Base-by-base conservation (phyloP, 768 basidiomycete genomes). In the Mycena epipterygia region DNA sequence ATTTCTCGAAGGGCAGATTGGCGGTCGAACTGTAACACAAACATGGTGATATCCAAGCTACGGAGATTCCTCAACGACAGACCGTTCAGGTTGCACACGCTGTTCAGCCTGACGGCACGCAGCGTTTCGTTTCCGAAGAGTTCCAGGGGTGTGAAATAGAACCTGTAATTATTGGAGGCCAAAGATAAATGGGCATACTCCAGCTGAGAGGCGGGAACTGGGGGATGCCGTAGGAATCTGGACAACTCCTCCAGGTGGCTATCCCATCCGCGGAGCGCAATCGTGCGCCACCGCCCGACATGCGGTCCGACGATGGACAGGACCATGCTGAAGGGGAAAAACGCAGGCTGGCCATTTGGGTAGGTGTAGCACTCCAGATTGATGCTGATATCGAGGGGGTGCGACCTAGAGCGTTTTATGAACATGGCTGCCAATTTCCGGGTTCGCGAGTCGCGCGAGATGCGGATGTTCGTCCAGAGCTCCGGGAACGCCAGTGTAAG, bases 401-500 rank as follows among this genome's bases (percentile, higher is more conserved):
- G 21, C 59, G 46, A 61, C 14, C 25, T 29, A 13, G 44, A 61
- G n/a, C 59, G 59, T 30, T 23, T 33, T 5, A 61, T 19, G 32
- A 61, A 61, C 3, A 49, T 8, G 14, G 59, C 42, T 5, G 59
- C 59, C 44, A 30, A 35, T 48, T 14, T 49, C 59, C 59, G 32
- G 30, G 44, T n/a, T 11, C 19, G 29, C n/a, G 59, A 49, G 29
- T 16, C 30, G 33, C 25, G 59, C 3, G 59, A 48, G 32, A 61
- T 35, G 33, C 49, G 39, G 37, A 66, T 48, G 9, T 21, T 66
- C 27, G 64, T 66, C 82, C 82, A 78, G 64, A 82, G 76, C 37
- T 57, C 48, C 21, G 78, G 77, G 16, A 75, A 78, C 33, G 65
- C 64, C 27, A 81, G 62, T 32, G 79, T 78, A 59, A 82, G 65